Percentiles rank a stretch among this genome's conserved stretches.
Conservation (phyloP, 2,329 filamentous ascomycete species). For the Ambrosiella beaveri region DNA sequence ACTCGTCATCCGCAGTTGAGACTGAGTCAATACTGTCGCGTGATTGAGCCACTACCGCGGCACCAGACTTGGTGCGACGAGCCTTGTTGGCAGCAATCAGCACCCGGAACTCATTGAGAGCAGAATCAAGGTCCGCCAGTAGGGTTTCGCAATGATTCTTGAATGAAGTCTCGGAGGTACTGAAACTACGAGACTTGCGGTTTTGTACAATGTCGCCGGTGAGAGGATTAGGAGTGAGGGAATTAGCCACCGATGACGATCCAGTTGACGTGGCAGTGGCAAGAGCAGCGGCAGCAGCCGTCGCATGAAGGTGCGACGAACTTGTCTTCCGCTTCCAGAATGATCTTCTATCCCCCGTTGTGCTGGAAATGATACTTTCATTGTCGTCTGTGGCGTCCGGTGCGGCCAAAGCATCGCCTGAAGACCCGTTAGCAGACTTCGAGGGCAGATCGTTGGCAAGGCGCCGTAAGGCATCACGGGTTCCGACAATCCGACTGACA, state of each 20-base stretch:
- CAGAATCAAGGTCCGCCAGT: constrained; percentile 68
- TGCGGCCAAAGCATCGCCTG: constrained; percentile 15
- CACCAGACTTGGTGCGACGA: constrained; percentile 42
- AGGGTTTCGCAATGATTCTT: constrained; percentile 68
- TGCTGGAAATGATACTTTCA: constrained; percentile 2
- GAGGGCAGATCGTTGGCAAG: constrained; percentile 69
- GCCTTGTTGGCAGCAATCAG: constrained; percentile 67
- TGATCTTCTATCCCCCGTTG: constrained; percentile 26
- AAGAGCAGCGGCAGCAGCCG: constrained; percentile 20
- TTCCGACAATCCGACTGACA: constrained; percentile 71
- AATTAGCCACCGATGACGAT: constrained; percentile 20
- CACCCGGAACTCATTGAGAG: constrained; percentile 64
- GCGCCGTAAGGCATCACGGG: constrained; percentile 71
- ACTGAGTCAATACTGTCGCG: constrained; percentile 64
- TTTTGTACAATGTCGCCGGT: constrained; percentile 20
- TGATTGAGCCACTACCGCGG: constrained; percentile 24
- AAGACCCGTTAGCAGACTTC: constrained; percentile 31
- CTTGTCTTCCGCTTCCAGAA: constrained; percentile 91
- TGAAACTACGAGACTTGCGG: constrained; percentile 22
- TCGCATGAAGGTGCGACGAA: constrained; percentile 23
- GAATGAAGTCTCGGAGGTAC: constrained; percentile 46
- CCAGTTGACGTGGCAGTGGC: constrained; percentile 23
- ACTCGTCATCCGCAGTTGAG: constrained; percentile 59
- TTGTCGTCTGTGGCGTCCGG: constrained; percentile 32
- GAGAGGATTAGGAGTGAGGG: constrained; percentile 15